Evolutionary conservation across 2,329 filamentous ascomycete genomes (phyloP), one percentile per base, ranked within the genome.

Genomic region (Sarocladium strictum): DNA sequence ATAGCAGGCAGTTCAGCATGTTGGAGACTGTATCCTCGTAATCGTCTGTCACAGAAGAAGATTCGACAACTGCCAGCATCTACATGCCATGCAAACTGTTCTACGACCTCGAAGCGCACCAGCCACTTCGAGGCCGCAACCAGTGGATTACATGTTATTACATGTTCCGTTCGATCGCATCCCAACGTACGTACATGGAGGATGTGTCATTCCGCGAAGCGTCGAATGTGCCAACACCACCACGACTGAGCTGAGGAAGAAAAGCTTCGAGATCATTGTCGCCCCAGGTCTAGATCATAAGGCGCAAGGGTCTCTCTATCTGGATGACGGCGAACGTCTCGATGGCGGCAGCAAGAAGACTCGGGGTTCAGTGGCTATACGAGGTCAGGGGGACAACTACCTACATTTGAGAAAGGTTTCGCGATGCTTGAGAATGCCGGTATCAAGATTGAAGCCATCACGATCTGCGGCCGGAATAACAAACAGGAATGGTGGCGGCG

Each of bases 241-340:
- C 1, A 88, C 85, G 1, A 76, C 75, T 0, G 79, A 77, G 37
- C 69, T 88, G 40, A 75, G 85, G 23, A 76, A 80, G 59, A 73
- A 87, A 59, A 74, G 83, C 58, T 91, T 92, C 67, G 76, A 84
- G 63, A 70, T 93, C 55, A 63, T 91, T 29, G 76, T 93, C 41
- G 84, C 87, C 0, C 77, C 86, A 0, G 82, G 76, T 2, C 62
- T 66, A 1, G 74, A 87, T 56, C 86, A 85, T 4, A 81, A 70
- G 11, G 89, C 89, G 0, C 66, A 63, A 1, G 89, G 89, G 0
- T 72, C 72, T 27, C 71, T 93, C 56, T 92, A 91, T 64, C 71
- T 92, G 9, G 89, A 93, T 60, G 89, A 93, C 58, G 89, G 89
- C 10, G 81, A 83, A 58, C 83, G 77, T 24, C 62, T 90, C 43